Evolutionary conservation across 2,329 filamentous ascomycete species (phyloP).

Genomic region (Plenodomus lindquistii): DNA sequence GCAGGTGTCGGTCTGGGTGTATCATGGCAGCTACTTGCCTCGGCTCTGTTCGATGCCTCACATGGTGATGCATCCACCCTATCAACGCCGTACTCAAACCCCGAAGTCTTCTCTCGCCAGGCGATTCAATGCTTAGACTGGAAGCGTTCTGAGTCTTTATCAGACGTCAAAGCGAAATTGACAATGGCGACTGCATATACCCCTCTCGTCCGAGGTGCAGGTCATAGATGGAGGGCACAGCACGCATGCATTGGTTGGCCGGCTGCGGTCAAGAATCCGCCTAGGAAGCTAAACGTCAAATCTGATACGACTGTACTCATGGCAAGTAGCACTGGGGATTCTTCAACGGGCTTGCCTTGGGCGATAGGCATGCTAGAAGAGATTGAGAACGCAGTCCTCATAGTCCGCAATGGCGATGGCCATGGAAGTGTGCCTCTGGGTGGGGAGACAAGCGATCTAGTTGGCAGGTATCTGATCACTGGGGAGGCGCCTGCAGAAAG

Average conservation of each 20-base stretch:
- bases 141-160: too few species aligned
- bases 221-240: slow-evolving; percentile 43
- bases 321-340: slow-evolving; percentile 48
- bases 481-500: not conserved
- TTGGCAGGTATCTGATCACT: not conserved
- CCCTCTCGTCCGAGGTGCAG: slow-evolving; percentile 43
- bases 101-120: too few species aligned
- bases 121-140: too few species aligned
- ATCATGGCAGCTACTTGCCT: too few species aligned
- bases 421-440: not conserved
- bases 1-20: too few species aligned
- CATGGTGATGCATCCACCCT: slow-evolving; percentile 45
- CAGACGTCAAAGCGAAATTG: not conserved
- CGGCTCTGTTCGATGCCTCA: slow-evolving; percentile 37
- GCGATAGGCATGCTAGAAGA: slow-evolving; percentile 1
- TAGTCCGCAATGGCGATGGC: not conserved
- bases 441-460: not conserved
- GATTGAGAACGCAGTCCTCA: not conserved
- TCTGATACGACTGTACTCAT: slow-evolving; percentile 41
- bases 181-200: slow-evolving; percentile 33
- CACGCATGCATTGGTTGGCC: slow-evolving; percentile 50
- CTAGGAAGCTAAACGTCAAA: slow-evolving; percentile 27
- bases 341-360: slow-evolving; percentile 44
- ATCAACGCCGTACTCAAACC: slow-evolving; percentile 36
- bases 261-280: slow-evolving; percentile 41